These are phyloP conservation scores for Astrothelium macrocarpum DNA, from an alignment of 495 filamentous ascomycete species.

Conservation along the genomic window DNA sequence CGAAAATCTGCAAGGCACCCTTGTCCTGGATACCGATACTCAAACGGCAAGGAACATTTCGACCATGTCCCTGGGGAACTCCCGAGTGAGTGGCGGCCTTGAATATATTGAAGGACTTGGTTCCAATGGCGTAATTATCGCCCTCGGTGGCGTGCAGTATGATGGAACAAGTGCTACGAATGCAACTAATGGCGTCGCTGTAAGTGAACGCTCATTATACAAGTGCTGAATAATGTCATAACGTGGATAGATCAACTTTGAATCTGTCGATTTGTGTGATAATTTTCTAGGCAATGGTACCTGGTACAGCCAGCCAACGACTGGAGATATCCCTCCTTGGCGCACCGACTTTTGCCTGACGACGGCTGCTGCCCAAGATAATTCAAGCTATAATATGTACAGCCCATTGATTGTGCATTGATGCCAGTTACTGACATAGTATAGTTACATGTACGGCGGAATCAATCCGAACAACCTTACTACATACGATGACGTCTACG, in stretches of 20 bases:
- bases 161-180: background rate
- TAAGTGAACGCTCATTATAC: background rate
- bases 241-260: background rate
- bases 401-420: background rate
- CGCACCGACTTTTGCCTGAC: background rate
- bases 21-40: background rate
- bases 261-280: background rate
- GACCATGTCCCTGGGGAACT: background rate
- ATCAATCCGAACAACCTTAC: constrained; percentile 24
- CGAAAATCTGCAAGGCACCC: background rate
- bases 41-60: background rate
- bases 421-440: background rate
- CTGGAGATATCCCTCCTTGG: background rate
- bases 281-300: background rate
- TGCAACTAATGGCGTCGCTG: background rate
- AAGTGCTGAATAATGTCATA: background rate
- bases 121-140: background rate
- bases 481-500: constrained; percentile 58
- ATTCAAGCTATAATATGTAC: constrained; percentile 1
- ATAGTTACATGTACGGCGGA: constrained; percentile 39
- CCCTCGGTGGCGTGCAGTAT: background rate
- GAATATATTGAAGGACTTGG: background rate
- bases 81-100: background rate
- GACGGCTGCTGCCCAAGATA: background rate
- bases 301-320: background rate